Conservation (phyloP, 129 eudicot genomes). For the Solidago caesia region DNA sequence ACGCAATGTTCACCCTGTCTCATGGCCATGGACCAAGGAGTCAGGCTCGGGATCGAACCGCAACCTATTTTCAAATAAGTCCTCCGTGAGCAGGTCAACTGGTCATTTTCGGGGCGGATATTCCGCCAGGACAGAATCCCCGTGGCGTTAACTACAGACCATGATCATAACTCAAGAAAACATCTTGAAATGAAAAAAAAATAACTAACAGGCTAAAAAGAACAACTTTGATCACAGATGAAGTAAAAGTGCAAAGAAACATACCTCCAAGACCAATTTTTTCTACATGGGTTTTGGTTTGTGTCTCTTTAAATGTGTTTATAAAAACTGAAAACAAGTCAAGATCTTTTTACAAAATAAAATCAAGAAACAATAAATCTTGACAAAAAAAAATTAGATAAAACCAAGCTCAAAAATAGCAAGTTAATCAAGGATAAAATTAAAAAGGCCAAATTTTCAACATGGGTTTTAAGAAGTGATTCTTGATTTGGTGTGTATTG, state of each 20-base stretch:
- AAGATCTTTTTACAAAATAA: slow-evolving; percentile 2
- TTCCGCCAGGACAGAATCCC: too few relatives aligned
- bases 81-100: too few relatives aligned
- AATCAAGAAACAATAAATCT: background rate
- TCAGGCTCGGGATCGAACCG: too few relatives aligned
- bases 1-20: too few relatives aligned
- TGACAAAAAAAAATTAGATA: background rate
- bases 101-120: too few relatives aligned
- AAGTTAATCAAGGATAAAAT: background rate
- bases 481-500: slow-evolving; percentile 8
- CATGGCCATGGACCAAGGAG: too few relatives aligned
- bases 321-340: slow-evolving; percentile 16
- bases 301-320: slow-evolving; percentile 12
- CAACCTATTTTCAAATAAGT: too few relatives aligned
- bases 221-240: background rate
- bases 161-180: slow-evolving; percentile 1
- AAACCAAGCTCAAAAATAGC: background rate
- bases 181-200: background rate
- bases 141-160: background rate
- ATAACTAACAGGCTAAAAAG: background rate
- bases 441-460: background rate
- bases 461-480: slow-evolving; percentile 1
- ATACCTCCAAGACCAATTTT: slow-evolving; percentile 16
- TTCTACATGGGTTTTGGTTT: slow-evolving; percentile 4
- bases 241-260: background rate